Evolutionary conservation across 2,329 filamentous ascomycete species (phyloP).

Genomic region (Talaromyces sp.): DNA sequence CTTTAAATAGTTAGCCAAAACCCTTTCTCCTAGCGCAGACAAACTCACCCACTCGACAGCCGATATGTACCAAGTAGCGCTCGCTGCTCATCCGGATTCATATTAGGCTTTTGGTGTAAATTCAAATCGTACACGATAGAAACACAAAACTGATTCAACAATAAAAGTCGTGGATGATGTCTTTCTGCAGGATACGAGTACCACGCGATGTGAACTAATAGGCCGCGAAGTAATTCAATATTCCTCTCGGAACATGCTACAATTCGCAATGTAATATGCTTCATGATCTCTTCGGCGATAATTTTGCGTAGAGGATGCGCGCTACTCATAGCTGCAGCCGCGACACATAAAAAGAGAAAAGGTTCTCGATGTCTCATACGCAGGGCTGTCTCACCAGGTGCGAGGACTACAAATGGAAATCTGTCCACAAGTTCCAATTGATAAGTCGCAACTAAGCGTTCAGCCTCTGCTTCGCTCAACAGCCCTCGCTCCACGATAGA

Average conservation of each 20-base stretch:
- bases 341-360: constrained; percentile 24
- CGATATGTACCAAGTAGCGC: constrained; percentile 24
- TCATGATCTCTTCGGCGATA: constrained; percentile 24
- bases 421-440: constrained; percentile 20
- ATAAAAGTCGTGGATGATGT: constrained; percentile 24
- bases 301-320: constrained; percentile 21
- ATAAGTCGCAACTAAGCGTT: constrained; percentile 20
- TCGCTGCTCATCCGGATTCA: constrained; percentile 21
- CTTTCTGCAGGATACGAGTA: constrained; percentile 25
- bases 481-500: constrained; percentile 25
- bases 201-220: constrained; percentile 24
- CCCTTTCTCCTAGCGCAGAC: constrained; percentile 5
- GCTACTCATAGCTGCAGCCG: constrained; percentile 22
- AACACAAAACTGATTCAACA: constrained; percentile 24
- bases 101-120: constrained; percentile 20
- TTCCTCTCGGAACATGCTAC: constrained; percentile 24
- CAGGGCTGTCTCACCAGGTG: constrained; percentile 19
- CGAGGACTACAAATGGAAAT: constrained; percentile 23
- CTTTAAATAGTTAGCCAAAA: background rate
- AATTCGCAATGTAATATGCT: constrained; percentile 22
- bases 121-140: constrained; percentile 23
- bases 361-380: constrained; percentile 18
- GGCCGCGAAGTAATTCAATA: constrained; percentile 24
- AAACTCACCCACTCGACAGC: constrained; percentile 23
- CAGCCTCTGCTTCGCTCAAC: constrained; percentile 23